A percentile compares a stretch with the other conserved stretches of the same genome.
Evolutionary conservation across 192 early-diverging fungal species (phyloP).

Genomic region (Podila epigama): DNA sequence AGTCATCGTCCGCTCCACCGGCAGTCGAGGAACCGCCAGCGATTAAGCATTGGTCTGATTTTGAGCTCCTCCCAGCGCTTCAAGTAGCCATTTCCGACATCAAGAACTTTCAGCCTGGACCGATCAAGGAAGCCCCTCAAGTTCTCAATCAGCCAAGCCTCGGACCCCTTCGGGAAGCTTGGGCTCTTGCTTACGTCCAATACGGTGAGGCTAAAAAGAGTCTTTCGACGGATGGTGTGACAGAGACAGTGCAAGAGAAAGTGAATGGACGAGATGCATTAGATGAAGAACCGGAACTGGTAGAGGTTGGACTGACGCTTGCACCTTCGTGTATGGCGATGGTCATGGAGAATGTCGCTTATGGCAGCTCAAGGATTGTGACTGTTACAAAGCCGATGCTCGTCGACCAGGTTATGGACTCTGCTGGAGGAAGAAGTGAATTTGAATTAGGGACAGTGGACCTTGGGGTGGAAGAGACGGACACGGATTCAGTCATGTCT

Average conservation of each 20-base stretch:
- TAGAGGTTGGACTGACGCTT: constrained; percentile 16
- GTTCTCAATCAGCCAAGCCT: constrained; percentile 8
- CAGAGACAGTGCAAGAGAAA: too few relatives aligned
- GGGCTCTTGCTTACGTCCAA: constrained; percentile 38
- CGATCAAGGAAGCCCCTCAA: constrained; percentile 30
- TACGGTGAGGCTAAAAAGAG: constrained; percentile 3
- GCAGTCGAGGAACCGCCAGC: background rate
- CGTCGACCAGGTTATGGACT: constrained; percentile 47
- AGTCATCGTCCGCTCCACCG: background rate
- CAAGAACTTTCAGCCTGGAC: constrained; percentile 29
- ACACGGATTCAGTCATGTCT: constrained; percentile 29
- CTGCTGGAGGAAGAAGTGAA: constrained; percentile 1
- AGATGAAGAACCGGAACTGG: too few relatives aligned
- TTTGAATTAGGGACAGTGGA: constrained; percentile 9
- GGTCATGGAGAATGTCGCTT: constrained; percentile 23
- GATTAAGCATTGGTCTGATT: constrained; percentile 23
- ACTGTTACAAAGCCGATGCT: constrained; percentile 42
- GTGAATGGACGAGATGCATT: too few relatives aligned
- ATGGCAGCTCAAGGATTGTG: constrained; percentile 25
- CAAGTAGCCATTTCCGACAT: constrained; percentile 24
- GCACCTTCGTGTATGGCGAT: constrained; percentile 46
- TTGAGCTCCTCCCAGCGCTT: constrained; percentile 20
- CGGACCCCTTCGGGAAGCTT: constrained; percentile 29
- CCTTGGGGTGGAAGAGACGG: constrained; percentile 24
- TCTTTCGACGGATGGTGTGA: background rate